These are phyloP conservation scores for Pterocarpus macrocarpus DNA, from an alignment of 306 rosid genomes.

Conservation along the genomic window DNA sequence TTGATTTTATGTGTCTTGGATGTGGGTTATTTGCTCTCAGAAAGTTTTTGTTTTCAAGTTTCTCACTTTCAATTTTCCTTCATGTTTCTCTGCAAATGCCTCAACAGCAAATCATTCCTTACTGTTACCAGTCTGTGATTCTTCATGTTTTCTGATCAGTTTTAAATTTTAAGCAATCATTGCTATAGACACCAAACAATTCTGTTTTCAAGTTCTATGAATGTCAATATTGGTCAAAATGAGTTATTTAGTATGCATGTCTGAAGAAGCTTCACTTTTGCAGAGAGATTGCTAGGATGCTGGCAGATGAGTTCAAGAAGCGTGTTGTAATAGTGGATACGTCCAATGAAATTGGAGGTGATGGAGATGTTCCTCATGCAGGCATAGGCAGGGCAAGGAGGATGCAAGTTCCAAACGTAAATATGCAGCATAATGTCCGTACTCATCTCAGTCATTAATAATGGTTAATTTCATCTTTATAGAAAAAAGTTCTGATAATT, in stretches of 20 bases:
- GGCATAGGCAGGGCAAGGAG: conserved; percentile 98
- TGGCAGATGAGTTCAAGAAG: conserved; percentile 88
- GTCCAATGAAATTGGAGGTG: conserved; percentile 98
- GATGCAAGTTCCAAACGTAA: conserved; percentile 98
- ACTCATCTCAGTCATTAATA: conserved; percentile 30
- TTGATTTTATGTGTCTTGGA: neutral
- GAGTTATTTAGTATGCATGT: conserved; percentile 22
- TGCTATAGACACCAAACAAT: neutral
- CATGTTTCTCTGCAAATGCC: conserved; percentile 25
- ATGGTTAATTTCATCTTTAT: conserved; percentile 39
- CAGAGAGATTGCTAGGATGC: conserved; percentile 98
- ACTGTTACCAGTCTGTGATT: neutral
- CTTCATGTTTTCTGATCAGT: conserved; percentile 19
- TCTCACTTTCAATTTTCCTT: neutral
- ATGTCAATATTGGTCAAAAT: conserved; percentile 9
- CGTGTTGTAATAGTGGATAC: conserved; percentile 98
- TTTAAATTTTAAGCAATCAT: conserved; percentile 3
- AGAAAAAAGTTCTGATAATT: neutral
- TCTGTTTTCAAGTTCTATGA: conserved; percentile 3
- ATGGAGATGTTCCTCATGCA: conserved; percentile 95
- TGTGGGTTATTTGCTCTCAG: neutral
- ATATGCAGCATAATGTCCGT: conserved; percentile 92
- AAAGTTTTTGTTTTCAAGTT: neutral
- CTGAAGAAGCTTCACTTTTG: conserved; percentile 49
- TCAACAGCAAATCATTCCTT: neutral